Conservation (phyloP, 192 early-diverging fungal species). For the Coemansia brasiliensis region DNA sequence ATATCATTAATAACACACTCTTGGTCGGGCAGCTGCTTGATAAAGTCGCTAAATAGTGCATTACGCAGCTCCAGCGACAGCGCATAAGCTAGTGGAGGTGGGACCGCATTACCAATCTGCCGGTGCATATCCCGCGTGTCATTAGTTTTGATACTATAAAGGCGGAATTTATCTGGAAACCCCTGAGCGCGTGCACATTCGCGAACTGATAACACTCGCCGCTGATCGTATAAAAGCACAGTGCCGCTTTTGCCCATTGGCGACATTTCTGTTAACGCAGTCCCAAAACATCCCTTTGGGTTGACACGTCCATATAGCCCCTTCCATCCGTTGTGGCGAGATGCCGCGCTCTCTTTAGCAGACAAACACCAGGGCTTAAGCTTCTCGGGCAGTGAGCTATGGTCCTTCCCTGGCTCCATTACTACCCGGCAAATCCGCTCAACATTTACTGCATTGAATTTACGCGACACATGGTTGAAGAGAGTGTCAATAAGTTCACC, state of each 20-base stretch:
- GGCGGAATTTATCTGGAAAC: slow-evolving; percentile 65
- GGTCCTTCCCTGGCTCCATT: slow-evolving; percentile 58
- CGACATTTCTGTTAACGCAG: slow-evolving; percentile 60
- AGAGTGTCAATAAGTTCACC: slow-evolving; percentile 40
- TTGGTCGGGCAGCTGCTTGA: slow-evolving; percentile 3
- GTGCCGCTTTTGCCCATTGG: slow-evolving; percentile 68
- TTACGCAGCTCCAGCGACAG: slow-evolving; percentile 56
- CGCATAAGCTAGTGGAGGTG: slow-evolving; percentile 63
- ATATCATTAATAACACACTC: slow-evolving; percentile 5
- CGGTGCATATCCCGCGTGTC: slow-evolving; percentile 57
- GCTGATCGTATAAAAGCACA: slow-evolving; percentile 64
- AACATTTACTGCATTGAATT: slow-evolving; percentile 52
- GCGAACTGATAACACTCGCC: slow-evolving; percentile 60
- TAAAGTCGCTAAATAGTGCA: slow-evolving; percentile 51
- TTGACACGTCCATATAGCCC: slow-evolving; percentile 64
- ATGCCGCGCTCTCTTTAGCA: slow-evolving; percentile 54
- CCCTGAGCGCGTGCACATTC: slow-evolving; percentile 71
- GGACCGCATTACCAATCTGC: slow-evolving; percentile 74
- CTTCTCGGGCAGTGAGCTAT: slow-evolving; percentile 49
- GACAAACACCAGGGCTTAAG: slow-evolving; percentile 62
- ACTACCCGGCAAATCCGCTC: slow-evolving; percentile 59
- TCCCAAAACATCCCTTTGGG: slow-evolving; percentile 60
- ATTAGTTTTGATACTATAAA: slow-evolving; percentile 43
- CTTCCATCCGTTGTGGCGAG: slow-evolving; percentile 63
- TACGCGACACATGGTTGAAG: slow-evolving; percentile 55